Percentiles rank a stretch among this genome's conserved stretches.
phyloP scores from a whole-genome alignment of 306 rosid genomes.

The Gleditsia sinensis region DNA sequence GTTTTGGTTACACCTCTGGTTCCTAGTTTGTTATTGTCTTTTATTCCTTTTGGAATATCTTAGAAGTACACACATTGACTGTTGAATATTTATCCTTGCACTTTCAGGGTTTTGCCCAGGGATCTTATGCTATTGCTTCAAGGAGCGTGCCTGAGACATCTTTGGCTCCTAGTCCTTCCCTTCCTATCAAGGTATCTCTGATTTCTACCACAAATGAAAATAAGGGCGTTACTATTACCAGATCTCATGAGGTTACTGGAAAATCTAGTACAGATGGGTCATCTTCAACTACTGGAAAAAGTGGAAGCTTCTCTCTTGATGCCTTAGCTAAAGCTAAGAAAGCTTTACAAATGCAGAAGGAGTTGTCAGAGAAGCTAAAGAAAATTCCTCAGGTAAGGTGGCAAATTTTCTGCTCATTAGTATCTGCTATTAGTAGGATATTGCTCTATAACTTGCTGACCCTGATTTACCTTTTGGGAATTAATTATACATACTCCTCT shows the following conservation, averaged over 20 bases:
- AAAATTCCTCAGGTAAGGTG: slow-evolving; percentile 67
- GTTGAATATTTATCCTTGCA: slow-evolving; percentile 12
- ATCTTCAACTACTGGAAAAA: slow-evolving; percentile 91
- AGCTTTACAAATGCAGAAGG: slow-evolving; percentile 83
- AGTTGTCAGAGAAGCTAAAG: slow-evolving; percentile 75
- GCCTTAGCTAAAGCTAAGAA: slow-evolving; percentile 88
- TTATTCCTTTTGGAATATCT: slow-evolving; percentile 13
- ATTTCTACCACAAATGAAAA: slow-evolving; percentile 99
- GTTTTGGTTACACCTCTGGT: background rate
- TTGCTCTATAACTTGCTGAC: background rate
- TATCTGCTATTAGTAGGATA: background rate
- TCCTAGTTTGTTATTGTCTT: background rate
- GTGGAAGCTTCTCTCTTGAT: slow-evolving; percentile 77
- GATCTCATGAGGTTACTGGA: slow-evolving; percentile 99
- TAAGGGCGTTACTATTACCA: slow-evolving; percentile 98
- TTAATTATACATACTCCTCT: slow-evolving; percentile 17
- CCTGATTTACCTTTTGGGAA: background rate
- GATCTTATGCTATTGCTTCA: slow-evolving; percentile 55
- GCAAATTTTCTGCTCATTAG: slow-evolving; percentile 4
- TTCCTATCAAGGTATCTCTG: slow-evolving; percentile 90
- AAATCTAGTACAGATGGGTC: slow-evolving; percentile 99
- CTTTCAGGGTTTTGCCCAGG: slow-evolving; percentile 65
- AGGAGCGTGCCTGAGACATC: slow-evolving; percentile 64
- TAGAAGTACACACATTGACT: slow-evolving; percentile 34
- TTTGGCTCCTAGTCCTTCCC: slow-evolving; percentile 56